Percentiles rank a stretch among this genome's conserved stretches.
Evolutionary conservation across 257 asterid genomes (phyloP).

Genomic region (Parsonsia alboflavescens): DNA sequence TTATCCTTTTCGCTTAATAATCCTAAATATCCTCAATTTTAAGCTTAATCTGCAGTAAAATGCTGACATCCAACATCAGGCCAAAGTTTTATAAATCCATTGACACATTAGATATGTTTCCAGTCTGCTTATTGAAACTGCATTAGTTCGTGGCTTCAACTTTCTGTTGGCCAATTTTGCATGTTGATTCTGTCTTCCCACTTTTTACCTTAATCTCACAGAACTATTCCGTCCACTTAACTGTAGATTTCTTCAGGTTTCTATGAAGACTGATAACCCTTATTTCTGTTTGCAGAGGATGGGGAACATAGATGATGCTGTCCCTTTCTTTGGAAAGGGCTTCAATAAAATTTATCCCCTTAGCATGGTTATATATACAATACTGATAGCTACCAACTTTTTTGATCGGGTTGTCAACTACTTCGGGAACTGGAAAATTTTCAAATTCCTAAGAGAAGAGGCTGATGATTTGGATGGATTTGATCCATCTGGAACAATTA

Average conservation of each 20-base stretch:
- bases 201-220: background rate
- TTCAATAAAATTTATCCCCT: constrained; percentile 78
- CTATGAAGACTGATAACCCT: background rate
- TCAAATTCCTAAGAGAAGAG: constrained; percentile 48
- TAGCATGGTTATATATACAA: constrained; percentile 67
- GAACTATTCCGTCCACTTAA: background rate
- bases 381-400: constrained; percentile 58
- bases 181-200: background rate
- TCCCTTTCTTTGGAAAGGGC: constrained; percentile 77
- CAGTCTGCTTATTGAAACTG: background rate
- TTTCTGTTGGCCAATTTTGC: background rate
- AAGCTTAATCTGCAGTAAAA: background rate
- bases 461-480: constrained; percentile 64
- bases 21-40: background rate
- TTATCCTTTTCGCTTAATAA: background rate
- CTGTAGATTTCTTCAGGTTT: background rate
- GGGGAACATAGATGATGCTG: constrained; percentile 87
- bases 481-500: constrained; percentile 61
- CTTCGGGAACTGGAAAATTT: constrained; percentile 70
- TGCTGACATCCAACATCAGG: too few species aligned
- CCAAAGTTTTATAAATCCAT: too few species aligned
- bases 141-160: background rate
- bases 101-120: background rate
- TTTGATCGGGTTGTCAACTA: constrained; percentile 48
- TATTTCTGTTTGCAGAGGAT: constrained; percentile 50